Base-by-base conservation (phyloP, 78 protist genomes). In the Guillardia theta region DNA sequence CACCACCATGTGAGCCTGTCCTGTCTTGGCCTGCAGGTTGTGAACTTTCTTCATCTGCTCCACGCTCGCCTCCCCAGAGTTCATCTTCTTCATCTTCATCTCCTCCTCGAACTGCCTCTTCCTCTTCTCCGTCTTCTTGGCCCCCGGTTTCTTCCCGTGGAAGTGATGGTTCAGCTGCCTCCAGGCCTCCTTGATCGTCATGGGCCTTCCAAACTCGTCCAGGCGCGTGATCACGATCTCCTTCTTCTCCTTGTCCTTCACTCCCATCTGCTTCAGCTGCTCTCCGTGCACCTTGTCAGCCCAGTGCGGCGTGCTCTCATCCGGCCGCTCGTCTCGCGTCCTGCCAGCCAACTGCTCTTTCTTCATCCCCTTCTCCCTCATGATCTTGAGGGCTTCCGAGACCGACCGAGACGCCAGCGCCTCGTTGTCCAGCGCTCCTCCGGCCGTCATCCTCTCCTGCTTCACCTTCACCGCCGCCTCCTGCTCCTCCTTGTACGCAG, bases 121-220 rank as follows among this genome's bases (percentile, higher is more conserved):
- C 80, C 80, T 64, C 80, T 64, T 64, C 43, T 64, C 80, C 80
- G 9, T 12, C 80, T 64, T 64, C 30, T 12, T 64, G 53, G 90
- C 48, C 44, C 90, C 90, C 0, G 90, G 90, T 37, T 80, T 44
- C 33, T 44, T 80, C 58, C 90, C 90, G 50, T 80, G 90, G 90
- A 80, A 80, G 90, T 39, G 21, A 37, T 44, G 48, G 48, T 44
- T 44, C 24, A 80, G 48, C 44, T 80, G 43, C 22, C 90, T 46
- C 90, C 90, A 80, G 24, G 90, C 90, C 33, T 80, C 90, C 90
- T 80, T 80, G 33, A 48, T 80, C 0, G 90, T 80, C 90, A 80
- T 80, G 37, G 39, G 44, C 22, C 90, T 2, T 6, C 90, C 90
- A 6, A 80, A 80, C 90, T 80, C 90, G 90, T 80, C 90, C 9